Evolutionary conservation across 2,329 filamentous ascomycete genomes (phyloP), one percentile per base, ranked within the genome.

Genomic region (Aspergillus texensis): DNA sequence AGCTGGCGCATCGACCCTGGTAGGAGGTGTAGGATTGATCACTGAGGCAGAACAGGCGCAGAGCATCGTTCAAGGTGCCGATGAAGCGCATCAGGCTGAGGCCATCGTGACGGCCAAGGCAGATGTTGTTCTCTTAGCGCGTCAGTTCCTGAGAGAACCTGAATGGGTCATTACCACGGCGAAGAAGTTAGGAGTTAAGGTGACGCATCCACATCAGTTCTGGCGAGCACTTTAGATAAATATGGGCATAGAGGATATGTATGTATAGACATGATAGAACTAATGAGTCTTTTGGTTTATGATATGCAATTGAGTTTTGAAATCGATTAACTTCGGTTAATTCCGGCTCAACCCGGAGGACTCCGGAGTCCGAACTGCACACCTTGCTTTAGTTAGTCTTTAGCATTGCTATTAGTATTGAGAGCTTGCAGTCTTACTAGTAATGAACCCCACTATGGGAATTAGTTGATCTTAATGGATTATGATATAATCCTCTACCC

Each of bases 131-230:
- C 67, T 86, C n/a, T 78, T 86, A 41, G 84, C 80, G 0, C 77
- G 83, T 50, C 84, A 86, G 65, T 86, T 86, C 63, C 79, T 86
- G 78, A 75, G 84, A 9, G 84, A 86, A 72, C 83, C 84, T 0
- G 83, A 85, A 66, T 85, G 84, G 84, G 84, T 85, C 32, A 65
- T 86, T 41, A 81, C 72, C 48, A 82, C 85, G 1, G 84, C 83
- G 10, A 81, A 80, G 74, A 77, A 80, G 68, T 64, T 86, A 62
- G 80, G 78, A 4, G 77, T 85, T 0, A 79, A 84, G 63, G 74
- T 85, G 58, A 77, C 79, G 0, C 80, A 81, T 74, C 82, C 83
- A 5, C 77, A 68, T 52, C 84, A 86, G 68, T 85, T 84, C 67
- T 64, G 69, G 6, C 69, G 77, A 32, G 75, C 60, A 24, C 14